Conservation (phyloP, 495 filamentous ascomycete species). For the Hypoxylon lienhwacheense region DNA sequence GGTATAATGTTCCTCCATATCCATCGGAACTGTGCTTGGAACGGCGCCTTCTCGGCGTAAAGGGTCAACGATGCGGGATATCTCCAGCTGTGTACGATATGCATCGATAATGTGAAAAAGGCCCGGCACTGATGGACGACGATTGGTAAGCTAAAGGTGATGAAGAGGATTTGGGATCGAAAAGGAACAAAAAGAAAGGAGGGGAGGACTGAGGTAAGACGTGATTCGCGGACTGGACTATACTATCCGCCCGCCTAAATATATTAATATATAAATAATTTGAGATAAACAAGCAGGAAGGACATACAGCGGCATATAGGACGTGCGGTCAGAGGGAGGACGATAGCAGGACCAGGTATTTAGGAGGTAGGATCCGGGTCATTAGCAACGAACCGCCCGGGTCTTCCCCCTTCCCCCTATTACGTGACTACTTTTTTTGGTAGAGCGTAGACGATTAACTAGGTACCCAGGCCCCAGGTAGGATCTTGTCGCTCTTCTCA, state of each 20-base stretch:
- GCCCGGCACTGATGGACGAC: too few species aligned
- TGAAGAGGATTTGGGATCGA: too few species aligned
- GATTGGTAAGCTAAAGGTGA: too few species aligned
- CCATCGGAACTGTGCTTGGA: too few species aligned
- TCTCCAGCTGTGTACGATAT: too few species aligned
- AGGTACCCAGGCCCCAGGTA: too few species aligned
- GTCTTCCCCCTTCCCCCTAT: conserved; percentile 4
- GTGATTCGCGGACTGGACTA: conserved; percentile 28
- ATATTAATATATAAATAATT: conserved; percentile 38
- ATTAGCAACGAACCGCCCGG: conserved; percentile 9
- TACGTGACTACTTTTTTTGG: not conserved
- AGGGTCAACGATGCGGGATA: too few species aligned
- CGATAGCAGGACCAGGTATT: conserved; percentile 19
- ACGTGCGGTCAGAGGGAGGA: not conserved
- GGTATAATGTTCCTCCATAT: too few species aligned
- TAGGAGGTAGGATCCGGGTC: conserved; percentile 22
- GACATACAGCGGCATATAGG: conserved; percentile 34
- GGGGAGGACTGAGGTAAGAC: conserved; percentile 14
- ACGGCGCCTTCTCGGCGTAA: too few species aligned
- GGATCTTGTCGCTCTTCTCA: conserved; percentile 23
- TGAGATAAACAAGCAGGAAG: conserved; percentile 33
- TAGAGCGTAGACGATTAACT: too few species aligned
- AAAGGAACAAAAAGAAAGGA: too few species aligned
- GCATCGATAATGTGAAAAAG: too few species aligned
- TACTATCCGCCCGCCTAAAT: conserved; percentile 39